Evolutionary conservation across 805 yeast genomes (phyloP).

Genomic region (Nakazawaea populi): DNA sequence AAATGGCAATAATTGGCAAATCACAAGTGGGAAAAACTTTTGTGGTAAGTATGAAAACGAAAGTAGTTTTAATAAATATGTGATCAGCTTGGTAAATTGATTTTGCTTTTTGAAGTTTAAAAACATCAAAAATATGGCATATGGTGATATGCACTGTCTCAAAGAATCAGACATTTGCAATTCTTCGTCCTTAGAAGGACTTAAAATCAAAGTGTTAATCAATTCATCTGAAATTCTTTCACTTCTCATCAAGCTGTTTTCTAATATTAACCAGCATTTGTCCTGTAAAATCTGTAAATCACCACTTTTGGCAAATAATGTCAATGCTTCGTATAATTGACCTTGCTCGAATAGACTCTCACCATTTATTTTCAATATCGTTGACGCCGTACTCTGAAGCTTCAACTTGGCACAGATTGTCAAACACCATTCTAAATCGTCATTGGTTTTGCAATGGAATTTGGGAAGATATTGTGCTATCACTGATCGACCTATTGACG

Average conservation of each 20-base stretch:
- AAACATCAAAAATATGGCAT: constrained; percentile 54
- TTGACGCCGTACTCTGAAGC: constrained; percentile 50
- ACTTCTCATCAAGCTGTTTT: constrained; percentile 48
- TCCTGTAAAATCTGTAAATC: constrained; percentile 45
- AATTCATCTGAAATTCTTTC: constrained; percentile 51
- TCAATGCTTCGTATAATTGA: constrained; percentile 54
- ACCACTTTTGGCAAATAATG: constrained; percentile 58
- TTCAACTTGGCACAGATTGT: constrained; percentile 66
- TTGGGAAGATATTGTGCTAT: constrained; percentile 56
- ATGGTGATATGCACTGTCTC: constrained; percentile 66
- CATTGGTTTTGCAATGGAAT: constrained; percentile 57
- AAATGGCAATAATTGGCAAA: constrained; percentile 43
- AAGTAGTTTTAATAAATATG: constrained; percentile 32
- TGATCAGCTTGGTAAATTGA: constrained; percentile 22
- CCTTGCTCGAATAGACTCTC: constrained; percentile 46
- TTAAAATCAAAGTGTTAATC: constrained; percentile 40
- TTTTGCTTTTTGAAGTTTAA: constrained; percentile 27
- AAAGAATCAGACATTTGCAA: constrained; percentile 45
- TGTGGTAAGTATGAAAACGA: constrained; percentile 48
- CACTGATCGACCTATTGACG: constrained; percentile 35
- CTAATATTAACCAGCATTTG: constrained; percentile 57
- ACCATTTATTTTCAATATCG: constrained; percentile 46
- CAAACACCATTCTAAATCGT: constrained; percentile 75
- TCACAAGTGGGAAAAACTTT: constrained; percentile 41
- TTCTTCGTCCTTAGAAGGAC: constrained; percentile 23